phyloP scores from a whole-genome alignment of 2,329 filamentous ascomycete species.

The Myriosclerotinia scirpicola region DNA sequence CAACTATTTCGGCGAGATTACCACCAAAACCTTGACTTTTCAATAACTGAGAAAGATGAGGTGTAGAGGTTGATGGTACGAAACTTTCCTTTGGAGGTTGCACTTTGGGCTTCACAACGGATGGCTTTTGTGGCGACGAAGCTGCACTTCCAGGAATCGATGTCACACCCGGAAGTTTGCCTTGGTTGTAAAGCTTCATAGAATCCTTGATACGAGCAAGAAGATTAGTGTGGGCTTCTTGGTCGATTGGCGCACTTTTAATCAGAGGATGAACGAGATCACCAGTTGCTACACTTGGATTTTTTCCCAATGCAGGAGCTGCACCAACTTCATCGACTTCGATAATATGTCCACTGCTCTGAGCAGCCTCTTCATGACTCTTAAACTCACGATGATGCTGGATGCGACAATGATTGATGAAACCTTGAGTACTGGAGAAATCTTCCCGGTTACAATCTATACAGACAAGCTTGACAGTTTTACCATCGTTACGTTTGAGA shows the following conservation, averaged over 20 bases:
- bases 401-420: conserved; percentile 98
- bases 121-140: conserved; percentile 29
- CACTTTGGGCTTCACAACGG: conserved; percentile 37
- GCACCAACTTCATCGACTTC: conserved; percentile 62
- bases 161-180: conserved; percentile 51
- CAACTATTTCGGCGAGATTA: conserved; percentile 61
- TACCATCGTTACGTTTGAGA: conserved; percentile 80
- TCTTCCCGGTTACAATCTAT: conserved; percentile 84
- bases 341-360: conserved; percentile 80
- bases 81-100: conserved; percentile 43
- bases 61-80: conserved; percentile 57
- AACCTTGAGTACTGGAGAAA: conserved; percentile 96
- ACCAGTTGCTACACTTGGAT: conserved; percentile 42
- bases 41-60: conserved; percentile 67
- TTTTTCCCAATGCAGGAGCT: conserved; percentile 48
- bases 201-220: conserved; percentile 56
- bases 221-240: conserved; percentile 53
- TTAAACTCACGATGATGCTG: conserved; percentile 92
- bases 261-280: conserved; percentile 61
- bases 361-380: conserved; percentile 90
- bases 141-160: conserved; percentile 45
- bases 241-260: conserved; percentile 54
- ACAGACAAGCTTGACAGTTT: conserved; percentile 88
- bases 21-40: conserved; percentile 60
- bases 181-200: conserved; percentile 52